Evolutionary conservation across 2,329 filamentous ascomycete species (phyloP), one percentile per base, ranked within the genome.

Genomic region (Hymenoscyphus albidus): DNA sequence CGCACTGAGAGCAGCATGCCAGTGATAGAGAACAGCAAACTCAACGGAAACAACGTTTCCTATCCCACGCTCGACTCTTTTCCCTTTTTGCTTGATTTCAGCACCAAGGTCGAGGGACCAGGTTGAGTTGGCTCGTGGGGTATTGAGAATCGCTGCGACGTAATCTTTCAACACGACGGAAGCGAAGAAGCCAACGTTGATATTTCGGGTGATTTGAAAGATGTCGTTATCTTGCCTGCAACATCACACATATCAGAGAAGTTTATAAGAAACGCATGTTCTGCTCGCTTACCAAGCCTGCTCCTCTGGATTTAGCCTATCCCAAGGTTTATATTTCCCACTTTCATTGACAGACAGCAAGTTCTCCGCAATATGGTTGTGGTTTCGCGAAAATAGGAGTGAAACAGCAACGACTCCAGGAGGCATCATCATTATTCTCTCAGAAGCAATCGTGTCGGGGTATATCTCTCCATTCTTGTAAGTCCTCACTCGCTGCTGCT

Each of bases 341-440:
- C 77, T 71, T 61, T 81, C 79, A 65, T 81, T 81, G 59, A 81
- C 72, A 22, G 75, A 75, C 10, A 77, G 66, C 56, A 81, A 70
- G 40, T 75, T 72, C 60, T 78, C 69, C 3, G 75, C 78, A 68
- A 81, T 78, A 5, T 73, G 69, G 63, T 81, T 81, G 71, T 81
- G 80, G 60, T 80, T 79, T 67, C 80, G 73, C 5, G 77, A 80
- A 65, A 81, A 81, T 76, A 81, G 73, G 6, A 80, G 59, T 5
- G 78, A 67, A 6, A 80, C 68, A 2, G 77, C 78, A 16, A 80
- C 71, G 5, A 80, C 79, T 32, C 79, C 79, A 2, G 79, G 79
- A 12, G 79, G 79, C 78, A 81, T 80, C 71, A 80, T 75, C 78
- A 80, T 79, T 63, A 81, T 80, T 58, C 79, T 74, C 59, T 80